Conservation (phyloP, 441 rosid species). For the Geranium incanum region DNA sequence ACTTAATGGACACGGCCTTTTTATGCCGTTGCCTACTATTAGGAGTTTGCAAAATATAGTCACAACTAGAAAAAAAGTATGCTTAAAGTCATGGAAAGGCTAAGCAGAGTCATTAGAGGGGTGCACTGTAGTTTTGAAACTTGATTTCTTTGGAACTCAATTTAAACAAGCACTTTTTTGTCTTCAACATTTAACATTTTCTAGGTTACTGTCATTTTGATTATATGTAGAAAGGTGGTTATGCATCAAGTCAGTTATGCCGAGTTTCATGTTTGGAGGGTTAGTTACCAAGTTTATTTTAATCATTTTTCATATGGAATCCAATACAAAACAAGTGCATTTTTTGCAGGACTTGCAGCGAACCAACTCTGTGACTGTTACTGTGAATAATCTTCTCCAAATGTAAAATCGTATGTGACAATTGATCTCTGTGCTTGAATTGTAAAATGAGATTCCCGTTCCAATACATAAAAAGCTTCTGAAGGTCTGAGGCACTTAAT, state of each 20-base stretch:
- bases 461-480: conserved; percentile 17
- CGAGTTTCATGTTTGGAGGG: neutral
- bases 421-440: neutral
- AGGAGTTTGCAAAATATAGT: neutral
- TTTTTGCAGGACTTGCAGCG: conserved; percentile 3
- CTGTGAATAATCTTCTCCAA: conserved; percentile 7
- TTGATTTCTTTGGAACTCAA: neutral
- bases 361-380: neutral
- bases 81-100: neutral
- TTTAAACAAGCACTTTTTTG: neutral
- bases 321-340: neutral
- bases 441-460: neutral
- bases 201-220: neutral
- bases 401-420: neutral
- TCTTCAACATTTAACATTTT: neutral
- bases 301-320: neutral
- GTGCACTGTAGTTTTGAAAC: neutral
- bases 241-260: neutral
- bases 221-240: neutral
- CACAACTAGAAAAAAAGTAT: neutral
- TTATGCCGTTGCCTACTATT: neutral
- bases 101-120: neutral
- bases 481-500: conserved; percentile 24
- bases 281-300: neutral
- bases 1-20: neutral